Conservation (phyloP, 805 yeast species). For the Torulaspora franciscae region DNA sequence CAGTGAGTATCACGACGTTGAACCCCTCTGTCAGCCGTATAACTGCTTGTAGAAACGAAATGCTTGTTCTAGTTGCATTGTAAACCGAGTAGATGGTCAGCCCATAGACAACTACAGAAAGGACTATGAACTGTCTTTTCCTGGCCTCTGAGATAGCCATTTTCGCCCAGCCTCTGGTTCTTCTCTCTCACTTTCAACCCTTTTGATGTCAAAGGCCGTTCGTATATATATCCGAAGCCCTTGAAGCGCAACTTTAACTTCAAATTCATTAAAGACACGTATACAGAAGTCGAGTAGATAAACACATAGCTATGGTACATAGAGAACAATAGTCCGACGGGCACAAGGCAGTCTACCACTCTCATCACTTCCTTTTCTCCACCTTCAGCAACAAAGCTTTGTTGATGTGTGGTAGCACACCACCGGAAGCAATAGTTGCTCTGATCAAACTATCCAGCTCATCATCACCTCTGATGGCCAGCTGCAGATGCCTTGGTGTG, state of each 20-base stretch:
- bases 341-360: not conserved
- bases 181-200: not conserved
- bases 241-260: not conserved
- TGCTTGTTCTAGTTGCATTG: constrained; percentile 22
- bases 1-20: constrained; percentile 39
- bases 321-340: not conserved
- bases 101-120: constrained; percentile 18
- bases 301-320: constrained; percentile 7
- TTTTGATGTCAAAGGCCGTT: not conserved
- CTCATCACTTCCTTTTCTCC: constrained; percentile 35
- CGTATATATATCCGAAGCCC: not conserved
- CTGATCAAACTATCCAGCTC: constrained; percentile 90
- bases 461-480: constrained; percentile 97
- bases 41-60: constrained; percentile 41
- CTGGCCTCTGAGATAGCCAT: constrained; percentile 14
- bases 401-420: constrained; percentile 93
- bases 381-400: constrained; percentile 74
- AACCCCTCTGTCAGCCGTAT: constrained; percentile 49
- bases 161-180: not conserved
- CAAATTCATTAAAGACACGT: constrained; percentile 2
- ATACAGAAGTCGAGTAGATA: constrained; percentile 3
- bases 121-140: constrained; percentile 16
- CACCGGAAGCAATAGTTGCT: constrained; percentile 97
- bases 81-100: constrained; percentile 22
- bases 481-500: constrained; percentile 93